phyloP scores from a whole-genome alignment of 805 yeast species.

The Ogataea zsoltii region DNA sequence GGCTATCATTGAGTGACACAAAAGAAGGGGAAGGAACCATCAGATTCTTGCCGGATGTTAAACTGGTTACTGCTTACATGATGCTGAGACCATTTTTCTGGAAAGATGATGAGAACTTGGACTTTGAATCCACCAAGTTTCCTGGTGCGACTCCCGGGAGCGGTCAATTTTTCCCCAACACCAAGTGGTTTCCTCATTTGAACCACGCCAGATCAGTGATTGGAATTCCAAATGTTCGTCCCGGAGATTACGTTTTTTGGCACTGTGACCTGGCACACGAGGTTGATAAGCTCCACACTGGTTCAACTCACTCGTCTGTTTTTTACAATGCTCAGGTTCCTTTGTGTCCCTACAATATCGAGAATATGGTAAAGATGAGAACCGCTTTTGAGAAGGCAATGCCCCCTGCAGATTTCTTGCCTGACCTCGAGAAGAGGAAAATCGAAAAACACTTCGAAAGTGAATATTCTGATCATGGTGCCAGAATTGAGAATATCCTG shows the following conservation, averaged over 20 bases:
- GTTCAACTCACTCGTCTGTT: constrained; percentile 39
- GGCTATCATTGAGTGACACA: constrained; percentile 41
- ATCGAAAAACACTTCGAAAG: constrained; percentile 9
- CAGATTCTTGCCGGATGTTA: constrained; percentile 38
- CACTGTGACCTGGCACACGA: constrained; percentile 44
- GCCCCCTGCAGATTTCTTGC: constrained; percentile 22
- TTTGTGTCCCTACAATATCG: constrained; percentile 21
- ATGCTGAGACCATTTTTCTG: constrained; percentile 42
- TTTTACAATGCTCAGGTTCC: constrained; percentile 41
- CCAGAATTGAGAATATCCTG: constrained; percentile 9
- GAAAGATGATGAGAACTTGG: constrained; percentile 32
- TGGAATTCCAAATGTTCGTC: constrained; percentile 39
- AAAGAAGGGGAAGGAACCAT: constrained; percentile 43
- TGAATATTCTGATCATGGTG: constrained; percentile 11
- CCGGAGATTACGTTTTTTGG: constrained; percentile 47
- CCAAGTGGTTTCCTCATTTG: constrained; percentile 37
- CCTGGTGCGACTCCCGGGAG: constrained; percentile 42
- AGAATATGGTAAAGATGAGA: constrained; percentile 8
- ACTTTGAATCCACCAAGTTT: constrained; percentile 33
- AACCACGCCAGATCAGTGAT: constrained; percentile 34
- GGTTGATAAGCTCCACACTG: constrained; percentile 40
- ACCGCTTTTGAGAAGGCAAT: constrained; percentile 7
- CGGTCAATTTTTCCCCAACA: constrained; percentile 34
- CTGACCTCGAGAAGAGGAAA: constrained; percentile 8
- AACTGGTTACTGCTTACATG: constrained; percentile 39